phyloP scores from a whole-genome alignment of 495 filamentous ascomycete genomes.

The Annulohypoxylon maeteangense region DNA sequence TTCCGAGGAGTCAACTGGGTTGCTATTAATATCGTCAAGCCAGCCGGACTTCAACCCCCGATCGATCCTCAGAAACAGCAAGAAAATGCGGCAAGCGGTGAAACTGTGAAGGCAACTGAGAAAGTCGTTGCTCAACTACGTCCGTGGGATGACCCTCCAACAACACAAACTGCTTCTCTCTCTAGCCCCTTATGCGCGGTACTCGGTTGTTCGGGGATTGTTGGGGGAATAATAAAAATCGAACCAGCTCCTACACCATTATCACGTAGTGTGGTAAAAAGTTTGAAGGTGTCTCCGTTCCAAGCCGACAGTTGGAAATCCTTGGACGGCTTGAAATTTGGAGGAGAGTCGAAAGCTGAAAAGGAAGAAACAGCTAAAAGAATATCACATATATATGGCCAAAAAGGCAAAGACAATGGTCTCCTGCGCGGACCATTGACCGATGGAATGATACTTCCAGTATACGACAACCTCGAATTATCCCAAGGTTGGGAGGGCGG shows the following conservation, averaged over 20 bases:
- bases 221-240: conserved; percentile 88
- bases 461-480: conserved; percentile 51
- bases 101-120: conserved; percentile 67
- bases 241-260: conserved; percentile 66
- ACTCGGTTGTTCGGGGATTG: conserved; percentile 74
- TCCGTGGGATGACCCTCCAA: conserved; percentile 87
- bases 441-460: conserved; percentile 79
- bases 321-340: conserved; percentile 80
- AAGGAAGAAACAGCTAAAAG: conserved; percentile 71
- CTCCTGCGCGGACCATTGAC: conserved; percentile 89
- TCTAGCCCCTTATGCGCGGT: conserved; percentile 78
- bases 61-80: conserved; percentile 78
- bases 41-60: conserved; percentile 78
- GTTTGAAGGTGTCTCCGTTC: conserved; percentile 85
- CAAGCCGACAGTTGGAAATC: conserved; percentile 61
- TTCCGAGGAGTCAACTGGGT: conserved; percentile 79
- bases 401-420: conserved; percentile 62
- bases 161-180: conserved; percentile 78
- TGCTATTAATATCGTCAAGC: conserved; percentile 79
- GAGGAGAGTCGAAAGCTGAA: conserved; percentile 82
- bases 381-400: conserved; percentile 65
- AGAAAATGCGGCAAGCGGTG: conserved; percentile 62
- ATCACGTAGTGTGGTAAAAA: conserved; percentile 52
- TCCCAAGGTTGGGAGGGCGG: conserved; percentile 73
- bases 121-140: conserved; percentile 80